These are phyloP conservation scores for Colletotrichum spaethianum DNA, from an alignment of 2,329 filamentous ascomycete genomes.

Conservation along the genomic window DNA sequence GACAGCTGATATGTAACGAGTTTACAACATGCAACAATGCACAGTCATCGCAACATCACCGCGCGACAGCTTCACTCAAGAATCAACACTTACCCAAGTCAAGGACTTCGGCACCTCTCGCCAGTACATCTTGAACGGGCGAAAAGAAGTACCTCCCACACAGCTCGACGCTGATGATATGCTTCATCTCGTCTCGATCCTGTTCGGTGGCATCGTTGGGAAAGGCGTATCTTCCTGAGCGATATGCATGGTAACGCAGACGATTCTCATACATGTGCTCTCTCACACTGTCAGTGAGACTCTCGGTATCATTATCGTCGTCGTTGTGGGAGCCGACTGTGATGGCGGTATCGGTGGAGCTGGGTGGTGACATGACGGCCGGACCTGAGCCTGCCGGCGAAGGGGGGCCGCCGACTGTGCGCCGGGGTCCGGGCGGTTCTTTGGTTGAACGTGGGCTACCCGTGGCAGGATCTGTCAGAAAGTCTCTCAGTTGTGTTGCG, in stretches of 20 bases:
- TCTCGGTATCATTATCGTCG: constrained; percentile 51
- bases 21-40: neutral
- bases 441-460: neutral
- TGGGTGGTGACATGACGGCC: constrained; percentile 27
- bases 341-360: constrained; percentile 39
- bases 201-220: constrained; percentile 61
- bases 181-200: constrained; percentile 58
- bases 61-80: neutral
- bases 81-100: constrained; percentile 60
- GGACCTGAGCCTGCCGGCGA: constrained; percentile 35
- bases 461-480: constrained; percentile 2
- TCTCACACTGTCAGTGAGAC: constrained; percentile 59
- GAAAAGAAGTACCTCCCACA: constrained; percentile 60
- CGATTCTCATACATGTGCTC: constrained; percentile 59
- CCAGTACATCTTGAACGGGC: constrained; percentile 56
- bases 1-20: neutral
- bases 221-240: constrained; percentile 58
- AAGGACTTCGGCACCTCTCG: constrained; percentile 58
- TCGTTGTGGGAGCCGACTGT: constrained; percentile 39
- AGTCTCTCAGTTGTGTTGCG: constrained; percentile 13
- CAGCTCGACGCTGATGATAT: constrained; percentile 55
- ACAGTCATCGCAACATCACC: neutral
- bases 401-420: constrained; percentile 22
- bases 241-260: constrained; percentile 58
- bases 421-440: constrained; percentile 31